Percentiles rank a stretch among this genome's conserved stretches.
Evolutionary conservation across 306 rosid genomes (phyloP).

Genomic region (Cicer chorassanicum): DNA sequence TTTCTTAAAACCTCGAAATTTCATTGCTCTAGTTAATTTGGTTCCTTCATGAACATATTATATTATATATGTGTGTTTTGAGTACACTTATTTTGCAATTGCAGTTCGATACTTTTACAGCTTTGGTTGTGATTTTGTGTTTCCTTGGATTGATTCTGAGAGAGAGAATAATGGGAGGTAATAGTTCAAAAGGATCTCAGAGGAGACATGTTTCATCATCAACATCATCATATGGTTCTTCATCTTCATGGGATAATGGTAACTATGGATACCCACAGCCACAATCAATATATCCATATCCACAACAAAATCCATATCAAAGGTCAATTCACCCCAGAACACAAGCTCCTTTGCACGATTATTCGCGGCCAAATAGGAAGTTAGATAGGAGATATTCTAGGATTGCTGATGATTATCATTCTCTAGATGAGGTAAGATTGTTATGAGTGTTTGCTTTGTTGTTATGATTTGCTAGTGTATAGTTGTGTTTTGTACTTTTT

Average conservation of each 20-base stretch:
- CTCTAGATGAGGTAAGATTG: slow-evolving; percentile 77
- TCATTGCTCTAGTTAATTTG: slow-evolving; percentile 30
- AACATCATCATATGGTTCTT: slow-evolving; percentile 26
- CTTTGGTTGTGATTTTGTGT: slow-evolving; percentile 45
- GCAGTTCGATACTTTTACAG: slow-evolving; percentile 49
- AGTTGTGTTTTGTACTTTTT: neutral
- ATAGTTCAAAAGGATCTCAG: slow-evolving; percentile 55
- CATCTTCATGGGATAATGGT: slow-evolving; percentile 52
- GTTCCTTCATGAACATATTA: neutral
- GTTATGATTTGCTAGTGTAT: slow-evolving; percentile 26
- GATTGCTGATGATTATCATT: slow-evolving; percentile 78
- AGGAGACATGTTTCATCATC: slow-evolving; percentile 45
- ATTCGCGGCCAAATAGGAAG: slow-evolving; percentile 53
- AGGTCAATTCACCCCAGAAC: slow-evolving; percentile 47
- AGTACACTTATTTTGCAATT: slow-evolving; percentile 6
- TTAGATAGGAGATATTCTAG: slow-evolving; percentile 70
- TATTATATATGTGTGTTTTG: neutral
- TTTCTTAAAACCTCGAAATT: slow-evolving; percentile 16
- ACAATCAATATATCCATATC: slow-evolving; percentile 49
- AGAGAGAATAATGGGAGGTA: slow-evolving; percentile 63
- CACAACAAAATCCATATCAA: slow-evolving; percentile 44
- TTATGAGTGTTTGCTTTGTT: neutral
- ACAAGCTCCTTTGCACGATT: slow-evolving; percentile 45
- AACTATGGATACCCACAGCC: slow-evolving; percentile 53
- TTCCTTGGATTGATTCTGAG: slow-evolving; percentile 41